A percentile compares a stretch with the other conserved stretches of the same genome.
These are phyloP conservation scores for Gnaphalium uliginosum DNA, from an alignment of 129 eudicot genomes.

Conservation along the genomic window DNA sequence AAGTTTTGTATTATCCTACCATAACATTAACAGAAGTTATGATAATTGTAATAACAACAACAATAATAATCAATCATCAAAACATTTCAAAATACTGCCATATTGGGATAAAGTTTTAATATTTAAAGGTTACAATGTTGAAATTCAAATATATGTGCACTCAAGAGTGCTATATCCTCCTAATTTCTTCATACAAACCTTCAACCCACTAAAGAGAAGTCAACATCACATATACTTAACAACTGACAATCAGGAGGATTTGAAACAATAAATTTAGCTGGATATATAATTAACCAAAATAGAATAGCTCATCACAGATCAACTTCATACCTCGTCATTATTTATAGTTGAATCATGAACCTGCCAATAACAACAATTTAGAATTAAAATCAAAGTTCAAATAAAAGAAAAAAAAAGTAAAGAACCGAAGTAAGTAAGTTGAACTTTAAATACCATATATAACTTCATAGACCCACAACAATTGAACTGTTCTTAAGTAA, in stretches of 20 bases:
- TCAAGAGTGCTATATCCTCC: too few relatives aligned
- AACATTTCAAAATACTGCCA: not conserved
- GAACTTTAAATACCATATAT: not conserved
- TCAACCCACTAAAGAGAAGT: too few relatives aligned
- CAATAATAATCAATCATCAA: too few relatives aligned
- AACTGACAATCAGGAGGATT: too few relatives aligned
- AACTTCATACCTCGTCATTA: constrained; percentile 50
- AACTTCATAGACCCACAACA: not conserved
- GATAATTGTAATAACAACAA: too few relatives aligned
- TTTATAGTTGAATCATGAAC: constrained; percentile 34
- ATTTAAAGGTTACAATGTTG: not conserved
- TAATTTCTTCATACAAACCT: too few relatives aligned
- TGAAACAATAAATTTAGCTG: too few relatives aligned
- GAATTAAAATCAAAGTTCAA: not conserved
- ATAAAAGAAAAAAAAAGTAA: not conserved
- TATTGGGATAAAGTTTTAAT: constrained; percentile 1
- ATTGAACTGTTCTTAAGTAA: not conserved
- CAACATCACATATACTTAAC: too few relatives aligned
- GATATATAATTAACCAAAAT: not conserved
- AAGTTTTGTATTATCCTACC: not conserved
- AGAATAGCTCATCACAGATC: not conserved
- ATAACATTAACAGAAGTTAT: not conserved
- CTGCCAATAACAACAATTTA: constrained; percentile 36
- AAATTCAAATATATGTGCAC: constrained; percentile 4
- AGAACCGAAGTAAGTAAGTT: not conserved